Conservation (phyloP, 345 rosid species). For the Sisymbrium irio region DNA sequence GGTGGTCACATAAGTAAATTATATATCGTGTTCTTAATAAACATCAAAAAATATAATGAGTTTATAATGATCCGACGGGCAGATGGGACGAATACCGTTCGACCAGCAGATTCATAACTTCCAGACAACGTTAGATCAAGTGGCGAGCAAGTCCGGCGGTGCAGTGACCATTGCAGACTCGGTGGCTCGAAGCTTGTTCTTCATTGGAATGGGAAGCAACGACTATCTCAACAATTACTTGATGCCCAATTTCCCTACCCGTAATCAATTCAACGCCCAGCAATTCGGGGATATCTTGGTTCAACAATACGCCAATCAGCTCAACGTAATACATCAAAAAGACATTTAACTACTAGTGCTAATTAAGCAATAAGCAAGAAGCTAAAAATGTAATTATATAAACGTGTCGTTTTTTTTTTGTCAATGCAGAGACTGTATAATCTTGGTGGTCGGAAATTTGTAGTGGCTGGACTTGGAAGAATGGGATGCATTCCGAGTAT, state of each 20-base stretch:
- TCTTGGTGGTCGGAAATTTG: constrained; percentile 82
- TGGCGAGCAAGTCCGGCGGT: constrained; percentile 66
- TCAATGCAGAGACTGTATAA: constrained; percentile 57
- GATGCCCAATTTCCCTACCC: constrained; percentile 86
- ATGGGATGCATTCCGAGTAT: constrained; percentile 99
- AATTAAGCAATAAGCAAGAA: background rate
- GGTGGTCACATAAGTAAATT: background rate
- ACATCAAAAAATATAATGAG: background rate
- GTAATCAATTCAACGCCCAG: constrained; percentile 60
- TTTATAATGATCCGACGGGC: constrained; percentile 15
- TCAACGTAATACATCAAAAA: constrained; percentile 44
- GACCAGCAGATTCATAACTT: constrained; percentile 78
- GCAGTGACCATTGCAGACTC: constrained; percentile 49
- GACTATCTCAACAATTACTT: constrained; percentile 94
- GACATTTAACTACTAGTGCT: background rate
- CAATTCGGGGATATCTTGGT: constrained; percentile 77
- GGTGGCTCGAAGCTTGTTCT: constrained; percentile 60
- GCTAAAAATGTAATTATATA: background rate
- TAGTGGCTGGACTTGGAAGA: constrained; percentile 71
- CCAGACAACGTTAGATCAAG: constrained; percentile 68
- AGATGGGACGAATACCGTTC: constrained; percentile 93
- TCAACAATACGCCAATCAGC: constrained; percentile 62
- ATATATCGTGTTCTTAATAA: background rate
- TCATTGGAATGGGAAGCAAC: constrained; percentile 96
- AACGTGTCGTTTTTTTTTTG: background rate